Evolutionary conservation across 2,329 filamentous ascomycete genomes (phyloP).

Genomic region (Colletotrichum paranaense): DNA sequence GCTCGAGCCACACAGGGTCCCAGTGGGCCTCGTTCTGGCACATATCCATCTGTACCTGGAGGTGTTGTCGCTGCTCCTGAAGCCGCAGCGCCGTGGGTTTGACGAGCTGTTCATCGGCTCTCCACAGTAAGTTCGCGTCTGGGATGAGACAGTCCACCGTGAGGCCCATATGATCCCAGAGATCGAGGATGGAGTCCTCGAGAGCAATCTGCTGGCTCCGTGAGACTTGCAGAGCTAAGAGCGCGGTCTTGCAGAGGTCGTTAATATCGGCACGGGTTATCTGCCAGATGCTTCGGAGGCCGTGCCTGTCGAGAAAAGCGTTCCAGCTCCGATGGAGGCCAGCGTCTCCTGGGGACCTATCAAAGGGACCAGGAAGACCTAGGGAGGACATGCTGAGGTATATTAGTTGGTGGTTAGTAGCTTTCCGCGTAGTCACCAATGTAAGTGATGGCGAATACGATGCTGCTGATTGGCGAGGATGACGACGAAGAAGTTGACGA

Average conservation of each 20-base stretch:
- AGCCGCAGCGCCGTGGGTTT: constrained; percentile 9
- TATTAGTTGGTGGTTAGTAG: not conserved
- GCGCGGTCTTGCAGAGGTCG: not conserved
- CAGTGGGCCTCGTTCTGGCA: not conserved
- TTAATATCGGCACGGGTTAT: not conserved
- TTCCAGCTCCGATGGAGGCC: not conserved
- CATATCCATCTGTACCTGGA: not conserved
- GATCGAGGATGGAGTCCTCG: not conserved
- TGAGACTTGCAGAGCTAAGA: not conserved
- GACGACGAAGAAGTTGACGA: not conserved
- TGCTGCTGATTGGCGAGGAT: not conserved
- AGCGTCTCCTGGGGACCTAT: not conserved
- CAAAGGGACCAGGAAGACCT: not conserved
- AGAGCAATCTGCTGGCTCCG: not conserved
- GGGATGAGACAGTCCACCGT: not conserved
- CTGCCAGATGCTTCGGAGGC: not conserved
- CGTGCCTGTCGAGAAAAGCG: not conserved
- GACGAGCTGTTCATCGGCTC: constrained; percentile 7
- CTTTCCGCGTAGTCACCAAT: not conserved
- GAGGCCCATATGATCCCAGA: constrained; percentile 3
- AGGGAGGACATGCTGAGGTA: not conserved
- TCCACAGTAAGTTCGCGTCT: not conserved
- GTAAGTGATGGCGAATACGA: not conserved
- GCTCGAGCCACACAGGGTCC: not conserved
- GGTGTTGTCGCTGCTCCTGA: not conserved